phyloP scores from a whole-genome alignment of 2,329 filamentous ascomycete genomes.

The Sphaerulina vaccinii region DNA sequence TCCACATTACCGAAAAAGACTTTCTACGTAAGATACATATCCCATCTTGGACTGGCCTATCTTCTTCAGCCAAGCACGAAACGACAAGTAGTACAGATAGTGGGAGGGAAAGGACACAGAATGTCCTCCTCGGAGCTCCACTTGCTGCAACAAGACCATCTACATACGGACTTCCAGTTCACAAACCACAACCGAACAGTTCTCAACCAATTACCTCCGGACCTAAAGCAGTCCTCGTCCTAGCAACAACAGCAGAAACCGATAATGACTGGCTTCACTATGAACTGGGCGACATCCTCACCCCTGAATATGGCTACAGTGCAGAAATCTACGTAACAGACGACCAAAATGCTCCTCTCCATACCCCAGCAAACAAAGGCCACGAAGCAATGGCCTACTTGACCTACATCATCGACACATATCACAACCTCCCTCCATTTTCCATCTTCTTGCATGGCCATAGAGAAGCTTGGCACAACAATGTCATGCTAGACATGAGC shows the following conservation, averaged over 20 bases:
- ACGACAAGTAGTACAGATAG: background rate
- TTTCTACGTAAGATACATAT: background rate
- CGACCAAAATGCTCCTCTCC: constrained; percentile 42
- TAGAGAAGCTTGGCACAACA: constrained; percentile 58
- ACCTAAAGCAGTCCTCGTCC: constrained; percentile 12
- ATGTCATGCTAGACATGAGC: constrained; percentile 49
- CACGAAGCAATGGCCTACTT: constrained; percentile 64
- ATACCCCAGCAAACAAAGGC: constrained; percentile 58
- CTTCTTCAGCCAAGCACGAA: background rate
- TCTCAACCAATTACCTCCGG: background rate
- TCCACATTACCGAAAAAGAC: constrained; percentile 4
- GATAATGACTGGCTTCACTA: constrained; percentile 23
- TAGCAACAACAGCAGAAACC: constrained; percentile 18
- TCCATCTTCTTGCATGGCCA: constrained; percentile 64
- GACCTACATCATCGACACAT: constrained; percentile 61
- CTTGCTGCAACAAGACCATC: background rate
- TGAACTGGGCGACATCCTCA: constrained; percentile 23
- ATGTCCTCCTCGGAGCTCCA: background rate
- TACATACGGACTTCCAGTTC: background rate
- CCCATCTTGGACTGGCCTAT: background rate
- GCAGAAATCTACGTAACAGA: constrained; percentile 25
- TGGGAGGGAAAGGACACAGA: background rate
- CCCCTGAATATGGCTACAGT: constrained; percentile 10
- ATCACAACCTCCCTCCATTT: constrained; percentile 58
- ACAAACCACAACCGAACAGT: background rate